These are phyloP conservation scores for Patellaria atrata DNA, from an alignment of 495 filamentous ascomycete genomes.

Conservation along the genomic window DNA sequence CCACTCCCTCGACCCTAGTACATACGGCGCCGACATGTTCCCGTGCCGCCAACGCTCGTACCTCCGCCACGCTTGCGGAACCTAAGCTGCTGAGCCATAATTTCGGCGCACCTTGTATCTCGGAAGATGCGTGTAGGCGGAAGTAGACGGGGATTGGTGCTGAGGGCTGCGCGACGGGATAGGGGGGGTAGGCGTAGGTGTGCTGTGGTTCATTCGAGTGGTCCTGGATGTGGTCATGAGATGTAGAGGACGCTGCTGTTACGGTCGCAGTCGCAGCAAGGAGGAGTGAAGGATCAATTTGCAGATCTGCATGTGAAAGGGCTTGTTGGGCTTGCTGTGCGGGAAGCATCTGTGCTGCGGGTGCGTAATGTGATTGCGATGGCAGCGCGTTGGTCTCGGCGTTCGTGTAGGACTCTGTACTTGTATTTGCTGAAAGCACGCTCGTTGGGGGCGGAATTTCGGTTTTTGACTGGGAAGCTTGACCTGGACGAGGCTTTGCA, in stretches of 20 bases:
- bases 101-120: conserved; percentile 28
- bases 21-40: conserved; percentile 43
- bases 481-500: conserved; percentile 11
- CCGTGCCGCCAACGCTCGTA: conserved; percentile 38
- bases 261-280: conserved; percentile 33
- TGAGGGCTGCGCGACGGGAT: conserved; percentile 10
- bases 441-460: too few relatives aligned
- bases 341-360: neutral
- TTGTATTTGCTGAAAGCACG: too few relatives aligned
- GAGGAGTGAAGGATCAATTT: conserved; percentile 48
- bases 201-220: conserved; percentile 13
- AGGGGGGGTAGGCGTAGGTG: conserved; percentile 28
- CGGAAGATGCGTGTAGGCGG: conserved; percentile 42
- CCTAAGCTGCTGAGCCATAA: conserved; percentile 51
- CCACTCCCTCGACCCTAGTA: conserved; percentile 47
- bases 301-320: conserved; percentile 31
- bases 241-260: too few relatives aligned
- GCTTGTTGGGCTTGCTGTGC: neutral
- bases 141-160: conserved; percentile 45
- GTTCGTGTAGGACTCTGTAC: conserved; percentile 1
- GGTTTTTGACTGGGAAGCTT: too few relatives aligned
- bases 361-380: neutral
- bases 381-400: neutral
- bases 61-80: conserved; percentile 38
- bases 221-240: conserved; percentile 21